phyloP scores from a whole-genome alignment of 345 rosid genomes.

The Pseudoturritis turrita region DNA sequence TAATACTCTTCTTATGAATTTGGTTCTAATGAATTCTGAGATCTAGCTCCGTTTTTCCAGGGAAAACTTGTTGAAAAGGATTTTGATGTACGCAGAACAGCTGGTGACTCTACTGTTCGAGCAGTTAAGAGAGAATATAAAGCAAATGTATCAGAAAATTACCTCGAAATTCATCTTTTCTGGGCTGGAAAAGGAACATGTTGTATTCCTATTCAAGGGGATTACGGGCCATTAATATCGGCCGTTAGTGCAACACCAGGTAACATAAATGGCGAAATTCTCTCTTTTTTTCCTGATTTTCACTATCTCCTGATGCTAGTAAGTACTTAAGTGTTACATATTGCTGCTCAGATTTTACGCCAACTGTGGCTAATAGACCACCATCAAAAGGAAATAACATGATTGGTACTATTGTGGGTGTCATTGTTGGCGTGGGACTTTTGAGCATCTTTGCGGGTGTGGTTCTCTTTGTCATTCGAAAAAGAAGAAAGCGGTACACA shows the following conservation, averaged over 20 bases:
- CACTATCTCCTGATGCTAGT: background rate
- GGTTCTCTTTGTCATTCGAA: conserved; percentile 30
- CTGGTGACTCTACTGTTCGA: conserved; percentile 33
- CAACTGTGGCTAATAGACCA: conserved; percentile 50
- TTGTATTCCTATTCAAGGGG: conserved; percentile 27
- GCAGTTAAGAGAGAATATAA: conserved; percentile 20
- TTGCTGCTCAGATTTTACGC: conserved; percentile 48
- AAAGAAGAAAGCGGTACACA: conserved; percentile 33
- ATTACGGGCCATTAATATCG: conserved; percentile 34
- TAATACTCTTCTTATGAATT: background rate
- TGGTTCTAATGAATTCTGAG: conserved; percentile 4
- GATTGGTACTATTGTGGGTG: conserved; percentile 35
- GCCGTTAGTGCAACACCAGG: conserved; percentile 59
- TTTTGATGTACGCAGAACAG: conserved; percentile 40
- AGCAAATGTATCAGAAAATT: conserved; percentile 21
- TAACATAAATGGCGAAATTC: conserved; percentile 2
- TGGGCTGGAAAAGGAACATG: conserved; percentile 38
- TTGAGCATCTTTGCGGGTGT: conserved; percentile 30
- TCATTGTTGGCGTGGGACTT: conserved; percentile 27
- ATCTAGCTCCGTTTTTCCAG: background rate
- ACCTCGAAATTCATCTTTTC: conserved; percentile 29
- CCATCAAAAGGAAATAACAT: conserved; percentile 26
- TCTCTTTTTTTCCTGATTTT: background rate
- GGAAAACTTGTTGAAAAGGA: conserved; percentile 39
- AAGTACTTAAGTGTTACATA: background rate